A percentile compares a stretch with the other conserved stretches of the same genome.
phyloP scores from a whole-genome alignment of 2,329 filamentous ascomycete genomes.

The Cercospora sp. region DNA sequence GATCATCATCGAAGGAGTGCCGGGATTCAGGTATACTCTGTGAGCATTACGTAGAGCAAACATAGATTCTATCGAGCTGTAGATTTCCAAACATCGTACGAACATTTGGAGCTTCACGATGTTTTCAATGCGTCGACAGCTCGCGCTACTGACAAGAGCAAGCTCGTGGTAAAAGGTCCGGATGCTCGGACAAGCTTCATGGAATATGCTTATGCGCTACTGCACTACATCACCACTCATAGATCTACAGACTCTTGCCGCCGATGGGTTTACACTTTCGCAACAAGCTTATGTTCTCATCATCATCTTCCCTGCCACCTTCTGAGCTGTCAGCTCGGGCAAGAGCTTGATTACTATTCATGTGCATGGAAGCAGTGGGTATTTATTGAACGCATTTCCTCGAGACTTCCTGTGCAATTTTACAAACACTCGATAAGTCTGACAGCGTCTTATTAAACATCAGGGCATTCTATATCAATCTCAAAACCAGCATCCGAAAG shows the following conservation, averaged over 20 bases:
- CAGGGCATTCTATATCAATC: too few species aligned
- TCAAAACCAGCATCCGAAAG: too few species aligned
- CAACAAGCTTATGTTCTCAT: neutral
- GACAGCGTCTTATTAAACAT: too few species aligned
- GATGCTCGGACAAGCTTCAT: neutral
- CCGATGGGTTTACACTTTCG: too few species aligned
- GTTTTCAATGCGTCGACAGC: neutral
- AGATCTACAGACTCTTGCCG: neutral
- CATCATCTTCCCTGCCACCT: neutral
- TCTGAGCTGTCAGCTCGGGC: neutral
- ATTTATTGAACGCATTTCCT: too few species aligned
- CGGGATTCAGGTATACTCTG: constrained; percentile 15
- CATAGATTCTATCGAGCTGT: neutral
- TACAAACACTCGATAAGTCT: too few species aligned
- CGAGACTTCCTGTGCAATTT: too few species aligned
- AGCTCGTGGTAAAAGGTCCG: neutral
- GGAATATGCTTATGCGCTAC: neutral
- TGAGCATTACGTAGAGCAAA: neutral
- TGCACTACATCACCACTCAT: neutral
- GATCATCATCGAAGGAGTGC: constrained; percentile 16
- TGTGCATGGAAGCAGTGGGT: neutral
- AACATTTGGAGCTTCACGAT: neutral
- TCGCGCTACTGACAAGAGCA: neutral
- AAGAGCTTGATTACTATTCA: neutral
- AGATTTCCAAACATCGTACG: neutral